Base-by-base conservation (phyloP, 2,329 filamentous ascomycete genomes). In the Berkeleyomyces rouxiae region DNA sequence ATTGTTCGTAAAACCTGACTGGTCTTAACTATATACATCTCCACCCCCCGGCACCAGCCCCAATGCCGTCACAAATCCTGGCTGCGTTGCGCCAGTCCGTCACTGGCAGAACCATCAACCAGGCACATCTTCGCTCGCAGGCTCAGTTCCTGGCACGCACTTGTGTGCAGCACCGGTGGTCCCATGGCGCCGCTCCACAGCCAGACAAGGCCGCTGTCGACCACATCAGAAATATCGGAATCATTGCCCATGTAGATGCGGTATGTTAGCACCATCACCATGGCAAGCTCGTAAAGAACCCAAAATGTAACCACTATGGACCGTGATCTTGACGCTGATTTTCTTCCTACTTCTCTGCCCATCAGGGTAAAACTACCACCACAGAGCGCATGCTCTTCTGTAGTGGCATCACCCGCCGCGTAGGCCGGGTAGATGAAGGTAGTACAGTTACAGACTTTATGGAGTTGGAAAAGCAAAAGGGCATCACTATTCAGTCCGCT, bases 341-440 rank as follows among this genome's bases (percentile, higher is more conserved):
- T 6, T 4, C 13, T 37, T 33, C 23, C n/a, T 31, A 39, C 31
- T 39, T 31, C 23, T 9, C 10, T 31, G 11, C 70, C 65, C 37
- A 7, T 7, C 61, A 83, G 80, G 93, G 93, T 7, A 99, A 99
- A 78, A 99, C 93, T 1, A 97, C 93, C 0, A 99, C 93, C 0
- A 97, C 93, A 3, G 93, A 99, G 82, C 90, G 93, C 64, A 97
- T 97, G 92, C 86, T 99, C 70, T 97, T 90, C 71, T 96, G 96
- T 70, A 95, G 90, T 71, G 92, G 93, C 58, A 85, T 91, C 66
- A 95, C 91, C 7, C 81, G 88, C 67, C 81, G 91, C 72, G 84
- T 96, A 70, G 93, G 93, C 75, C 80, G 80, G 81, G 93, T 99
- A 66, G 92, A 97, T 69, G 87, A 95, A 73, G 93, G 93, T 44